Evolutionary conservation across 1,139 yeast genomes (phyloP), one percentile per base, ranked within the genome.

Genomic region (Yamadazyma atmosphaerica): DNA sequence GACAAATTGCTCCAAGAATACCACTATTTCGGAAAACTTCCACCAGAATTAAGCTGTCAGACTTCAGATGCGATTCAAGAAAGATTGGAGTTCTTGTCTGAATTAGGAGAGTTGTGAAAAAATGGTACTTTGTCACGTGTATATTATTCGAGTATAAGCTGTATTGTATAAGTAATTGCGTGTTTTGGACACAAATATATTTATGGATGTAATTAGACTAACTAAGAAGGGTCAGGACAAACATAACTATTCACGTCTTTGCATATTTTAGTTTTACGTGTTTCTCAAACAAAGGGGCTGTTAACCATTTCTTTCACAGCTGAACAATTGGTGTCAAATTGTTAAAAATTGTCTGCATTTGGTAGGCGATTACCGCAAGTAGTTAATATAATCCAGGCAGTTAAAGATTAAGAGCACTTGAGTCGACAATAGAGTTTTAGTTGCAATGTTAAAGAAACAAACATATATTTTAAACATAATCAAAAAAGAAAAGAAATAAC

Each of bases 81-180:
- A n/a, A 46, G 71, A 32, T 51, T 47, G 31, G 42, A 43, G 16
- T 61, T 63, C 45, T 54, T 63, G 39, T 43, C 39, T 15, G 4
- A 7, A 3, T 14, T 42, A 11, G 18, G 13, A 6, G 31, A 33
- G 23, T 11, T 16, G 19, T 28, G n/a, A n/a, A 28, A 28, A 28
- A 12, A n/a, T 23, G 26, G n/a, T 23, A n/a, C 26, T 23, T 6
- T n/a, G n/a, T n/a, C n/a, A n/a, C n/a, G n/a, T n/a, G n/a, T n/a
- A n/a, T n/a, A n/a, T n/a, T n/a, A n/a, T n/a, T n/a, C n/a, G n/a
- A n/a, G n/a, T n/a, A n/a, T n/a, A n/a, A n/a, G n/a, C n/a, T n/a
- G n/a, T n/a, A n/a, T n/a, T n/a, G n/a, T n/a, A n/a, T n/a, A n/a
- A n/a, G n/a, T n/a, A n/a, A n/a, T n/a, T n/a, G n/a, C n/a, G n/a